A percentile compares a stretch with the other conserved stretches of the same genome.
Conservation (phyloP, 129 eudicot genomes). For the Tanacetum coccineum region DNA sequence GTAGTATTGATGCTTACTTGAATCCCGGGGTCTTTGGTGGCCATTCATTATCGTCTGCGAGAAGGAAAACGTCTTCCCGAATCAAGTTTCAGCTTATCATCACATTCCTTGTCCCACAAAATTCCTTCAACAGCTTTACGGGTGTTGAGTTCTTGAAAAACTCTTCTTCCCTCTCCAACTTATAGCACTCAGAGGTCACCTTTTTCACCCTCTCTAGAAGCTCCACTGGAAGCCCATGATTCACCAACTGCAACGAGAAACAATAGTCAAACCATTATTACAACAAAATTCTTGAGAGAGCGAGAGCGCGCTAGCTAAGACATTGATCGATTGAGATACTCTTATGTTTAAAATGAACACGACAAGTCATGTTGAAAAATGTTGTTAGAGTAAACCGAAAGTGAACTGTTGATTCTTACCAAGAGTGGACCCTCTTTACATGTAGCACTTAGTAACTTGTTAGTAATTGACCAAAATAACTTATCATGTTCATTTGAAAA, state of each 20-base stretch:
- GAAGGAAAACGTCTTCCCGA: constrained; percentile 76
- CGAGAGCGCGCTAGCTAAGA: too few relatives aligned
- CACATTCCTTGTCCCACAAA: constrained; percentile 40
- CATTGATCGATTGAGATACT: too few relatives aligned
- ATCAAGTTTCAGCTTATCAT: constrained; percentile 60
- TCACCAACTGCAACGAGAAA: constrained; percentile 41
- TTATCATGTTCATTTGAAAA: not conserved
- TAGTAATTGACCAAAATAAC: too few relatives aligned
- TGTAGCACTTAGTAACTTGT: too few relatives aligned
- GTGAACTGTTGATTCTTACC: too few relatives aligned
- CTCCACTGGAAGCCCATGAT: constrained; percentile 63
- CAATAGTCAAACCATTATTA: not conserved
- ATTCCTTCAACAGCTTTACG: constrained; percentile 53
- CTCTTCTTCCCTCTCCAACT: constrained; percentile 59
- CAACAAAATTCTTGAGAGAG: too few relatives aligned
- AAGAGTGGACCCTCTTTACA: too few relatives aligned
- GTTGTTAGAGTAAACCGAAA: too few relatives aligned
- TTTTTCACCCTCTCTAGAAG: constrained; percentile 78
- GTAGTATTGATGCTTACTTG: constrained; percentile 44
- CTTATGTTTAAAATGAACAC: too few relatives aligned
- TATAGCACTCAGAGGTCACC: constrained; percentile 63
- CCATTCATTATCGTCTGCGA: constrained; percentile 72
- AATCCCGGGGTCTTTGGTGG: constrained; percentile 59
- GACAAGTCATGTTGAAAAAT: too few relatives aligned
- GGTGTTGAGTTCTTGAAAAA: constrained; percentile 58